Base-by-base conservation (phyloP, 257 asterid genomes). In the Solanum ossicruentum region DNA sequence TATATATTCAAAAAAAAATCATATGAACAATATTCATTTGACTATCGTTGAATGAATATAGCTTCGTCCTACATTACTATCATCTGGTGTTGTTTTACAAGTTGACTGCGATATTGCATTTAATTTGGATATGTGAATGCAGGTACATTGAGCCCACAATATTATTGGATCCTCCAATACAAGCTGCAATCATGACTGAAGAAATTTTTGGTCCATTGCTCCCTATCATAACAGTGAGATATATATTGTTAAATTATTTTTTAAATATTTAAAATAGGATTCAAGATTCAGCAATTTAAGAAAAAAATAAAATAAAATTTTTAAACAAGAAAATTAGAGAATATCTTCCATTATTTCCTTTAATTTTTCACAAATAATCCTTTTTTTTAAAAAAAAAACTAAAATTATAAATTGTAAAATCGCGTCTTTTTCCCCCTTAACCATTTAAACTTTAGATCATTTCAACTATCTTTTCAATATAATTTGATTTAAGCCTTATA, bases 141-240 rank as follows among this genome's bases (percentile, higher is more conserved):
- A 95, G 98, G 85, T 92, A 90, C 79, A 87, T 95, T 9, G 97
- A 92, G 83, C 97, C 98, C 57, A 95, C 98, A 21, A 7, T 95
- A 78, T 61, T 95, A 84, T 47, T 95, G 56, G 94, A 95, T 89
- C 98, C 98, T 86, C 98, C 98, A 2, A 84, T 88, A 32, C 80
- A 88, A 45, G 85, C 98, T 88, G 84, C 86, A 83, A 88, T 95
- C 80, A 95, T 94, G 98, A 88, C 88, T 10, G 98, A 93, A 83
- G 98, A 95, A 90, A 87, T 94, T 21, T 95, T 95, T 54, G 98
- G 98, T 36, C 98, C 98, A 61, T 75, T 95, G 82, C 98, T 94
- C 81, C 98, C 98, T 15, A 89, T 95, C 60, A 90, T 95, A 66
- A 91, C 95, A 0, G 98, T 95, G 71, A 89, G 97, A 3, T 17